Conservation (phyloP, 2,329 filamentous ascomycete genomes). For the Trichoderma sp. region DNA sequence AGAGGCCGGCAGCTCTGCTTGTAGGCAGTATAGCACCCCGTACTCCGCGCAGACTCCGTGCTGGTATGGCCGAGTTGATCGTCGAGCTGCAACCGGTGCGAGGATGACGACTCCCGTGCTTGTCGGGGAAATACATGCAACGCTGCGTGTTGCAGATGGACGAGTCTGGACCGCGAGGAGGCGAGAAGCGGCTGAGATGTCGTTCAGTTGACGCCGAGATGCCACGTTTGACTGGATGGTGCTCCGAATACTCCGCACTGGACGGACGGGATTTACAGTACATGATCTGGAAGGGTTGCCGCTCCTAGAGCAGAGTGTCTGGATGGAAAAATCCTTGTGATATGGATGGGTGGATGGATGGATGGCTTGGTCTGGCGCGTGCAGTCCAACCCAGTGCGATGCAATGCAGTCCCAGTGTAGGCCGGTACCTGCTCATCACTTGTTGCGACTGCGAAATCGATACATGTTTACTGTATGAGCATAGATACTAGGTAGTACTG, state of each 20-base stretch:
- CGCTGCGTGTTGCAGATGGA: not conserved
- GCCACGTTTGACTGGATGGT: not conserved
- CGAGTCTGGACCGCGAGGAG: not conserved
- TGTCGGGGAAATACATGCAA: not conserved
- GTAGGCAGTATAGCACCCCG: too few species aligned
- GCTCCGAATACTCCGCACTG: not conserved
- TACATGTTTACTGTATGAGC: too few species aligned
- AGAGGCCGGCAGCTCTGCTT: not conserved
- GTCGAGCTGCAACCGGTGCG: not conserved
- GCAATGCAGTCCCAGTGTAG: not conserved
- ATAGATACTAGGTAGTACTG: too few species aligned
- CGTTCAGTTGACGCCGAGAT: not conserved
- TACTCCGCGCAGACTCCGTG: not conserved
- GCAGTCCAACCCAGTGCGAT: not conserved
- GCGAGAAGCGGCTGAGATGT: not conserved
- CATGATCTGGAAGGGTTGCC: not conserved
- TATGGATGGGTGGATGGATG: not conserved
- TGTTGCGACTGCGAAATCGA: too few species aligned
- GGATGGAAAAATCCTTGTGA: not conserved
- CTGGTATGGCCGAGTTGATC: not conserved
- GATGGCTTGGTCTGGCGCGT: not conserved
- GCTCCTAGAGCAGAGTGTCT: not conserved
- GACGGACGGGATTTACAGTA: not conserved
- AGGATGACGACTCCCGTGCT: not conserved
- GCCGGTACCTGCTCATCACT: slow-evolving; percentile 1